These are phyloP conservation scores for Arthrinium puccinioides DNA, from an alignment of 2,329 filamentous ascomycete genomes.

Conservation along the genomic window DNA sequence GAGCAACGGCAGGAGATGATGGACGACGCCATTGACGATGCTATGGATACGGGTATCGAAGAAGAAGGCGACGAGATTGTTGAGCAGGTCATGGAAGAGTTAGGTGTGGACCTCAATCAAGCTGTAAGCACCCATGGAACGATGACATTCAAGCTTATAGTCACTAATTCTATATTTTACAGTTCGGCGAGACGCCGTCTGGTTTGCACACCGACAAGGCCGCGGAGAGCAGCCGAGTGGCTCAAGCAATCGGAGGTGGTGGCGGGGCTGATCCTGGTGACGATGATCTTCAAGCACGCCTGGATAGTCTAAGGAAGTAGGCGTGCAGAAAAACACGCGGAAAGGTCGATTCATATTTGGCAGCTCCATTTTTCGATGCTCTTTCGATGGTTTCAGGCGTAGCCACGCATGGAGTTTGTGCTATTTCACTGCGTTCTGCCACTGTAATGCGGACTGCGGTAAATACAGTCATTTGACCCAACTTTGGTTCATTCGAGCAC, in stretches of 20 bases:
- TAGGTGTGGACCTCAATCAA: slow-evolving; percentile 87
- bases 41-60: slow-evolving; percentile 82
- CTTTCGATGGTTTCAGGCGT: no score
- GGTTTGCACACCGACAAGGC: slow-evolving; percentile 70
- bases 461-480: no score
- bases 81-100: slow-evolving; percentile 93
- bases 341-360: no score
- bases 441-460: no score
- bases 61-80: slow-evolving; percentile 96
- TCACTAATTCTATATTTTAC: no score
- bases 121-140: slow-evolving; percentile 52
- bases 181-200: slow-evolving; percentile 89
- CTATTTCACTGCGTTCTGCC: no score
- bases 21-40: slow-evolving; percentile 97
- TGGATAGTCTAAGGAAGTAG: slow-evolving; percentile 75
- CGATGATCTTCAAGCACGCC: slow-evolving; percentile 86
- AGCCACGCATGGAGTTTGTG: no score
- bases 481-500: slow-evolving; percentile 14
- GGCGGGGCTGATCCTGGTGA: slow-evolving; percentile 61
- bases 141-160: neutral
- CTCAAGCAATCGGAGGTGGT: slow-evolving; percentile 69
- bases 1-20: slow-evolving; percentile 99
- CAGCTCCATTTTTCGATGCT: no score
- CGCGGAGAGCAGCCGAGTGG: slow-evolving; percentile 67
- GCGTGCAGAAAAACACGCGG: no score